Evolutionary conservation across 768 basidiomycete species (phyloP).

Genomic region (Lactarius pseudohatsudake): DNA sequence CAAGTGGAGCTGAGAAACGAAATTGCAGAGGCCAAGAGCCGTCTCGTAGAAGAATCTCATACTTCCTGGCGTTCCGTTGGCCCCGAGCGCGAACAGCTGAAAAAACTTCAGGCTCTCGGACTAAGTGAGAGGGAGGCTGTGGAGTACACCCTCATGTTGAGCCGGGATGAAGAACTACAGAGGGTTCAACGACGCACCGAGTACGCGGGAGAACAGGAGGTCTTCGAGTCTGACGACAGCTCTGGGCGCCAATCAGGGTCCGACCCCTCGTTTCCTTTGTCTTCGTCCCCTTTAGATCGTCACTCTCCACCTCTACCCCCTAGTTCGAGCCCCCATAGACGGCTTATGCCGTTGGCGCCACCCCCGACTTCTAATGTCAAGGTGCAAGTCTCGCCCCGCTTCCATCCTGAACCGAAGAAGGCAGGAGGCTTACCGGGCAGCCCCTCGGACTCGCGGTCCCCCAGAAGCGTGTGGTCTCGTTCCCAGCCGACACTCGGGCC

Average conservation of each 20-base stretch:
- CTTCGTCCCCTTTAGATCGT: conserved; percentile 17
- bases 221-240: conserved; percentile 51
- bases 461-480: conserved; percentile 19
- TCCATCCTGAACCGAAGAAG: conserved; percentile 54
- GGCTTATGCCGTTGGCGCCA: conserved; percentile 27
- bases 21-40: conserved; percentile 56
- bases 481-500: conserved; percentile 23
- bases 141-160: conserved; percentile 82
- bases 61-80: conserved; percentile 41
- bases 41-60: conserved; percentile 53
- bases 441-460: conserved; percentile 33
- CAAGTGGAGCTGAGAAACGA: conserved; percentile 62
- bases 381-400: conserved; percentile 51
- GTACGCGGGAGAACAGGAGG: conserved; percentile 46
- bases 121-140: conserved; percentile 72
- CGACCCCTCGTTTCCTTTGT: conserved; percentile 12
- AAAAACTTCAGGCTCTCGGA: conserved; percentile 60
- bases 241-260: conserved; percentile 15
- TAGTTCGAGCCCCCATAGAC: conserved; percentile 14
- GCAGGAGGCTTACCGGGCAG: conserved; percentile 39
- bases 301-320: conserved; percentile 29
- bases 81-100: conserved; percentile 57
- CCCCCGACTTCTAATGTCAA: conserved; percentile 48
- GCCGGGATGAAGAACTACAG: conserved; percentile 66
- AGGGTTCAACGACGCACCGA: conserved; percentile 25